phyloP scores from a whole-genome alignment of 83 land plant genomes.

The Thuja plicata region DNA sequence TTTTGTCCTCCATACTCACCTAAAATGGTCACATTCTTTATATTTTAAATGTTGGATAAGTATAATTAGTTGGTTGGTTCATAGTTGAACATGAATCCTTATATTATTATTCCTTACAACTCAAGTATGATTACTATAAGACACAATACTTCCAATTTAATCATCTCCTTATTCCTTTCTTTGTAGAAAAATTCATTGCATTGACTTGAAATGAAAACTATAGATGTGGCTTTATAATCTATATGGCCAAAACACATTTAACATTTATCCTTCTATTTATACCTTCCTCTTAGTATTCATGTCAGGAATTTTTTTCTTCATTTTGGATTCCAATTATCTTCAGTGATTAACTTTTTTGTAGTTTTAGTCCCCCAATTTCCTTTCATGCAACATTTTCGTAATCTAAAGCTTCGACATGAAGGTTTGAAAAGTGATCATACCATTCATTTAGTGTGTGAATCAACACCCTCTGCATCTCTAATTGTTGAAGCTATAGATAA shows the following conservation, averaged over 20 bases:
- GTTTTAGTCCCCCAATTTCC: background rate
- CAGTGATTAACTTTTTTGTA: background rate
- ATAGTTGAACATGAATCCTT: background rate
- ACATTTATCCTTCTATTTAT: background rate
- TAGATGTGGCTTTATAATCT: background rate
- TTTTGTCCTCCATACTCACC: background rate
- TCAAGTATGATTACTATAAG: background rate
- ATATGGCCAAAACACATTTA: background rate
- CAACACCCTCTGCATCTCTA: slow-evolving; percentile 44
- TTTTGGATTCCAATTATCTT: background rate
- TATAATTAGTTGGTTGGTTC: background rate
- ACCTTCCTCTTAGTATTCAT: background rate
- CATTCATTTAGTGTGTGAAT: slow-evolving; percentile 85
- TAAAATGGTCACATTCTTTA: background rate
- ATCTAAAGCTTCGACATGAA: slow-evolving; percentile 18
- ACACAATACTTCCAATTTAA: background rate
- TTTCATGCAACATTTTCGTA: background rate
- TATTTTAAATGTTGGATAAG: background rate
- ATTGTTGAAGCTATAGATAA: slow-evolving; percentile 22
- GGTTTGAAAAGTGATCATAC: slow-evolving; percentile 89
- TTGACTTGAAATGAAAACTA: background rate
- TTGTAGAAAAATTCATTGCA: background rate
- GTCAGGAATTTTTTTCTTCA: background rate
- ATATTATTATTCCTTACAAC: background rate
- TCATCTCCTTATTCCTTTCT: background rate